Conservation (phyloP, 768 basidiomycete species). For the Leucogyrophana mollusca region DNA sequence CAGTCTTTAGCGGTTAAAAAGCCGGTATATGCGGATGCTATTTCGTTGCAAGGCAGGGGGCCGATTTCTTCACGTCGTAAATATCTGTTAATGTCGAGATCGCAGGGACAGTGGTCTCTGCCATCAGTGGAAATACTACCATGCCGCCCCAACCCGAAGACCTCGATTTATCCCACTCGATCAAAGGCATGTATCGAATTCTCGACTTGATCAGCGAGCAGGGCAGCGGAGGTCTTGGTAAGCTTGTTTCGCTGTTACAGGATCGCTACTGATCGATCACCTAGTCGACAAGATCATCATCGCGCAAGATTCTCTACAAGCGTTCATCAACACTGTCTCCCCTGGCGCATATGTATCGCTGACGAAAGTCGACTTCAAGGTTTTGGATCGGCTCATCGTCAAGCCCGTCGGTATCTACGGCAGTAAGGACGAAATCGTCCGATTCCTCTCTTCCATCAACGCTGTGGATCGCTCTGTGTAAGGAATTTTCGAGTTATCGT, state of each 20-base stretch:
- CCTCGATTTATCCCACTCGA: slow-evolving; percentile 22
- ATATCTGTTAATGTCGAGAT: no score
- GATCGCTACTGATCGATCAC: not conserved
- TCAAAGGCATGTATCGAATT: slow-evolving; percentile 52
- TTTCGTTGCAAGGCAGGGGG: no score
- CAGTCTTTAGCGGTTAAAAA: no score
- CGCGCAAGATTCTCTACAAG: slow-evolving; percentile 44
- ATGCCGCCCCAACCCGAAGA: slow-evolving; percentile 7
- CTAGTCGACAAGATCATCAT: slow-evolving; percentile 67
- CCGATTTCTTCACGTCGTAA: no score
- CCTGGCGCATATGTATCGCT: slow-evolving; percentile 54
- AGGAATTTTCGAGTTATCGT: slow-evolving; percentile 13
- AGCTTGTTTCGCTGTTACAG: slow-evolving; percentile 2
- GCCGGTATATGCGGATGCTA: no score
- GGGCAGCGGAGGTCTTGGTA: slow-evolving; percentile 52
- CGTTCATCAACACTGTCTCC: slow-evolving; percentile 45
- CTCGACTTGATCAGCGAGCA: slow-evolving; percentile 53
- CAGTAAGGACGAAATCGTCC: slow-evolving; percentile 47
- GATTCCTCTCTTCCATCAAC: slow-evolving; percentile 37
- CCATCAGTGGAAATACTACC: no score
- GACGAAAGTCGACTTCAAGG: slow-evolving; percentile 56
- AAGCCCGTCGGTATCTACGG: slow-evolving; percentile 61
- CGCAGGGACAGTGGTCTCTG: no score
- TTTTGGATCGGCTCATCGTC: slow-evolving; percentile 43
- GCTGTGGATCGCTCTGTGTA: slow-evolving; percentile 41